Evolutionary conservation across 106 monocot genomes (phyloP).

Genomic region (Dendrobium huoshanense): DNA sequence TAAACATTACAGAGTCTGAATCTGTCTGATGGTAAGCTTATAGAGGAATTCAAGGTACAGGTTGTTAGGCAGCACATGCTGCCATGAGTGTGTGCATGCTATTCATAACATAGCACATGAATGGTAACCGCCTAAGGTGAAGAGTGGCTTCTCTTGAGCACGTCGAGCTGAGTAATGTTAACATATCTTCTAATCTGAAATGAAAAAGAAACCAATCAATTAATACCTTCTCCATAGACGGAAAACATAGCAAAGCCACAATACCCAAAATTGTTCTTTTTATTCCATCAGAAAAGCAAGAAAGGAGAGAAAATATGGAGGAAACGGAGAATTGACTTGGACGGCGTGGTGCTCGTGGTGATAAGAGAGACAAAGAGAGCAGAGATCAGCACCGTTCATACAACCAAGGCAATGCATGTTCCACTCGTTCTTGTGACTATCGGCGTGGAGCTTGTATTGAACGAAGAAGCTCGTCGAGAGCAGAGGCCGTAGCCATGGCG

Average conservation of each 20-base stretch:
- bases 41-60: no score
- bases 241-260: not conserved
- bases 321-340: slow-evolving; percentile 33
- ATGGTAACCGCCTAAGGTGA: no score
- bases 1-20: no score
- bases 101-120: no score
- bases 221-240: not conserved
- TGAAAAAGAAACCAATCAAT: not conserved
- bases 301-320: not conserved
- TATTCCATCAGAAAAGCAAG: not conserved
- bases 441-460: slow-evolving; percentile 76
- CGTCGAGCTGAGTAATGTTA: no score
- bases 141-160: no score
- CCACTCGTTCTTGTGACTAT: slow-evolving; percentile 88
- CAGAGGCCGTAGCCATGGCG: slow-evolving; percentile 75
- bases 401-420: slow-evolving; percentile 95
- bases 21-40: no score
- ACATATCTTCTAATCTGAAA: slow-evolving; percentile 68
- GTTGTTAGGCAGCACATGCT: no score
- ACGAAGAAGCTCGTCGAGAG: slow-evolving; percentile 64
- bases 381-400: slow-evolving; percentile 61
- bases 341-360: slow-evolving; percentile 69
- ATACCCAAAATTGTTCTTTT: not conserved
- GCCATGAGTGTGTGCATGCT: no score
- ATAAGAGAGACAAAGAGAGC: slow-evolving; percentile 70